phyloP scores from a whole-genome alignment of 2,329 filamentous ascomycete species.

The Pseudocercospora cruenta region DNA sequence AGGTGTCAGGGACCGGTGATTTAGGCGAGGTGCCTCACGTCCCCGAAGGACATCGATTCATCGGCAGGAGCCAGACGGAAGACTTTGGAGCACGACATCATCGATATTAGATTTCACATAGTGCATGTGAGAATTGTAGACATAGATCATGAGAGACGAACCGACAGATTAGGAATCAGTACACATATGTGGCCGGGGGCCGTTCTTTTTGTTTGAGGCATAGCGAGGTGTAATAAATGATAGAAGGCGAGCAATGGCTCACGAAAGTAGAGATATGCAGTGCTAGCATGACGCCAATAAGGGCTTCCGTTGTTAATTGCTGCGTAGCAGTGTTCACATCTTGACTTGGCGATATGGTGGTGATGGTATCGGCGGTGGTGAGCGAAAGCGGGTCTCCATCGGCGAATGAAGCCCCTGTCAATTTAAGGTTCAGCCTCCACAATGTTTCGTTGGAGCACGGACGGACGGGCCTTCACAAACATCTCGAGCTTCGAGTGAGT shows the following conservation, averaged over 20 bases:
- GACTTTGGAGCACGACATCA: slow-evolving; percentile 26
- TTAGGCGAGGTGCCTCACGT: slow-evolving; percentile 22
- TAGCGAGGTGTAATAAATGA: not conserved
- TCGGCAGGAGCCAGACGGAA: slow-evolving; percentile 34
- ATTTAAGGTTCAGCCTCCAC: slow-evolving; percentile 2
- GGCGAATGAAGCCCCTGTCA: not conserved
- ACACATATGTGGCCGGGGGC: not conserved
- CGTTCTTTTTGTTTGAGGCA: not conserved
- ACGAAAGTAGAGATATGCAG: not conserved
- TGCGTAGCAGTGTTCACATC: not conserved
- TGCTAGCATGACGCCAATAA: no score
- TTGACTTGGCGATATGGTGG: not conserved
- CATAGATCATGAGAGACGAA: slow-evolving; percentile 11
- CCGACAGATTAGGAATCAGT: not conserved
- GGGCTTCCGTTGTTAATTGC: not conserved
- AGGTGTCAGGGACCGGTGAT: slow-evolving; percentile 25
- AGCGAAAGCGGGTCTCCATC: not conserved
- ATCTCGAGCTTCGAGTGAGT: not conserved
- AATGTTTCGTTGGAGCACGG: not conserved
- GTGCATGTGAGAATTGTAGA: not conserved
- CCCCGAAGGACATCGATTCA: slow-evolving; percentile 23
- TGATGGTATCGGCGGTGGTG: not conserved
- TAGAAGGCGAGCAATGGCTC: no score
- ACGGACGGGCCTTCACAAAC: not conserved
- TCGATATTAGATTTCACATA: not conserved